phyloP scores from a whole-genome alignment of 2,329 filamentous ascomycete genomes.

The Myrmaecium sp. region DNA sequence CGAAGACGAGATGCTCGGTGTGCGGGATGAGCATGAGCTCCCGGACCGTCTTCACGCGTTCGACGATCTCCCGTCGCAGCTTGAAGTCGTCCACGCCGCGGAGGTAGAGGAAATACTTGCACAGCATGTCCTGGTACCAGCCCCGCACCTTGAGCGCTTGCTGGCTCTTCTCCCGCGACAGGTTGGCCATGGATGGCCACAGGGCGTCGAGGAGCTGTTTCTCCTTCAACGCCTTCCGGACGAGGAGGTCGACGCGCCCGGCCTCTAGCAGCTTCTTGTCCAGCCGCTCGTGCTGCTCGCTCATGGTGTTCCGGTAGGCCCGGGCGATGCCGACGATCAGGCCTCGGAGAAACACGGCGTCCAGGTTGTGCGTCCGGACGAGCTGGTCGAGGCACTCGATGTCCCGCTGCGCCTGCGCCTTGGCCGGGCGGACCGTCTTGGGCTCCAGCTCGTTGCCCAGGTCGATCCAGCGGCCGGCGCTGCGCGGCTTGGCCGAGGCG shows the following conservation, averaged over 20 bases:
- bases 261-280: conserved; percentile 20
- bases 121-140: conserved; percentile 22
- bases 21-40: conserved; percentile 19
- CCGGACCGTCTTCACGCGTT: conserved; percentile 12
- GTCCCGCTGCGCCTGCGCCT: conserved; percentile 20
- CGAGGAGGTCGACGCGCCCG: conserved; percentile 17
- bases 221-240: conserved; percentile 20
- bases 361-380: conserved; percentile 14
- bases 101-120: conserved; percentile 17
- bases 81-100: conserved; percentile 15
- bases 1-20: conserved; percentile 17
- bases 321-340: conserved; percentile 17
- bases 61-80: conserved; percentile 15
- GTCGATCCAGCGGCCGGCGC: conserved; percentile 13
- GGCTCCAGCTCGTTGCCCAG: conserved; percentile 19
- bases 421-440: conserved; percentile 13
- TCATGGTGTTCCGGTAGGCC: too few relatives aligned
- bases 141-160: conserved; percentile 17
- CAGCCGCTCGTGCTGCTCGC: conserved; percentile 17
- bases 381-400: conserved; percentile 18
- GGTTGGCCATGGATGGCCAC: conserved; percentile 16
- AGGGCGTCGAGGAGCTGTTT: conserved; percentile 19
- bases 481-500: conserved; percentile 15
- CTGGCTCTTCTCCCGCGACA: conserved; percentile 12
- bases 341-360: conserved; percentile 15